Percentiles rank a stretch among this genome's conserved stretches.
These are phyloP conservation scores for Metschnikowia lunata DNA, from an alignment of 805 yeast genomes.

Conservation along the genomic window DNA sequence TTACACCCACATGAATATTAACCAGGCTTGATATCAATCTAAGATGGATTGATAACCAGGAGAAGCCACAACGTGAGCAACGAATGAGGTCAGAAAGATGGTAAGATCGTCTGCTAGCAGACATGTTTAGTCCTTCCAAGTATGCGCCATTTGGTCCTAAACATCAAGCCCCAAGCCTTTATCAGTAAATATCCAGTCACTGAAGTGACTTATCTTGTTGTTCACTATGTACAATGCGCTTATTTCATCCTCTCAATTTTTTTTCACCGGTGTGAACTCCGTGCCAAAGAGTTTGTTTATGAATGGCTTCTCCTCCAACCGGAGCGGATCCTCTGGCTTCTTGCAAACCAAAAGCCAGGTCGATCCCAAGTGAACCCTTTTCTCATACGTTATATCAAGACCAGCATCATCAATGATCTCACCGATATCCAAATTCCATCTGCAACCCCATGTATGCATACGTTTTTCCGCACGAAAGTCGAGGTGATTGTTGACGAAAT, in stretches of 20 bases:
- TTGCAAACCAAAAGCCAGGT: slow-evolving; percentile 83
- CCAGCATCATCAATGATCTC: slow-evolving; percentile 82
- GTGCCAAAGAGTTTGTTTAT: slow-evolving; percentile 39
- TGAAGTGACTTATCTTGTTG: no score
- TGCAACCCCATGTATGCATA: slow-evolving; percentile 90
- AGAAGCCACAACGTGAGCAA: no score
- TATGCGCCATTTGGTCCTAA: no score
- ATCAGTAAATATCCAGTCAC: no score
- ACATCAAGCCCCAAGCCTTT: no score
- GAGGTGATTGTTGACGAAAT: slow-evolving; percentile 69
- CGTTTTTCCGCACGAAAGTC: slow-evolving; percentile 82
- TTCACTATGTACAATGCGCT: no score
- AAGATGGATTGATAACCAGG: no score
- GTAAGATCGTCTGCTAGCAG: no score
- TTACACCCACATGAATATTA: no score
- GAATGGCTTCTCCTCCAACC: slow-evolving; percentile 40
- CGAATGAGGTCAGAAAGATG: no score
- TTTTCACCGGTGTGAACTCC: slow-evolving; percentile 27
- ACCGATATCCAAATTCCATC: slow-evolving; percentile 95
- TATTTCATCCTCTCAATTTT: background rate
- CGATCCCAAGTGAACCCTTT: slow-evolving; percentile 84
- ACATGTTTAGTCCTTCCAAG: no score
- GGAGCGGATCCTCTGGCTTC: slow-evolving; percentile 60
- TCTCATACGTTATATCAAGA: slow-evolving; percentile 73
- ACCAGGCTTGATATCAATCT: no score